A percentile compares a stretch with the other conserved stretches of the same genome.
phyloP scores from a whole-genome alignment of 352 stramenopile genomes.

The Globisporangium uncinulatum region DNA sequence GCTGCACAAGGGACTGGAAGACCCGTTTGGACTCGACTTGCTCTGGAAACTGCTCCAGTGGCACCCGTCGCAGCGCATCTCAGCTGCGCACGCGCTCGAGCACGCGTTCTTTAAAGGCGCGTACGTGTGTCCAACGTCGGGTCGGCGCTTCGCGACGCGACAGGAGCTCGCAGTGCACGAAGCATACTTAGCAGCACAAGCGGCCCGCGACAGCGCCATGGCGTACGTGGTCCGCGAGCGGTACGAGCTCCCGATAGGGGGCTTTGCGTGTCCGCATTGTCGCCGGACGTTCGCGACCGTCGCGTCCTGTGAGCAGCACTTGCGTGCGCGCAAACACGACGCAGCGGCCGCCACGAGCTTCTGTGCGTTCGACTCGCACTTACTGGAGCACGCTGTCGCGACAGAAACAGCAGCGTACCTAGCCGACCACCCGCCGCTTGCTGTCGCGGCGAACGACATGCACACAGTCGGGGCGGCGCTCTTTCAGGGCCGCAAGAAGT shows the following conservation, averaged over 20 bases:
- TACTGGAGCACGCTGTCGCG: constrained; percentile 19
- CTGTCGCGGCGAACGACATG: neutral
- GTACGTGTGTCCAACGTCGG: constrained; percentile 62
- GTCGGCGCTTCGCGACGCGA: constrained; percentile 56
- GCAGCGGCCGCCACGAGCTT: constrained; percentile 27
- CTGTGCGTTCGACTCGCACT: constrained; percentile 44
- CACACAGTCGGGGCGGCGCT: constrained; percentile 32
- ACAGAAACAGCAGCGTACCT: constrained; percentile 14
- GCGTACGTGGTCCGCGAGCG: constrained; percentile 52
- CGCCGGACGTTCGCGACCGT: constrained; percentile 55
- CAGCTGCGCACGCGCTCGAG: constrained; percentile 58
- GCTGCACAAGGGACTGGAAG: constrained; percentile 85
- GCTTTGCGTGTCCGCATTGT: constrained; percentile 60
- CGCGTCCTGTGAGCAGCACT: constrained; percentile 53
- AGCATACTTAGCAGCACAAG: constrained; percentile 54
- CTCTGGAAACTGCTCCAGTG: constrained; percentile 93
- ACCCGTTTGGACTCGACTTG: constrained; percentile 83
- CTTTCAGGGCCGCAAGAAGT: constrained; percentile 89
- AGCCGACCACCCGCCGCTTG: neutral
- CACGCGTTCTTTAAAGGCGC: constrained; percentile 85
- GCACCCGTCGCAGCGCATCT: constrained; percentile 88
- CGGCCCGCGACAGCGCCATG: constrained; percentile 33
- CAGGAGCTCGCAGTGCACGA: constrained; percentile 57
- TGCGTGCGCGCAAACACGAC: constrained; percentile 38
- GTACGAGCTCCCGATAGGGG: constrained; percentile 40